Percentiles rank a stretch among this genome's conserved stretches.
Evolutionary conservation across 768 basidiomycete genomes (phyloP).

Genomic region (Auricularia sp.): DNA sequence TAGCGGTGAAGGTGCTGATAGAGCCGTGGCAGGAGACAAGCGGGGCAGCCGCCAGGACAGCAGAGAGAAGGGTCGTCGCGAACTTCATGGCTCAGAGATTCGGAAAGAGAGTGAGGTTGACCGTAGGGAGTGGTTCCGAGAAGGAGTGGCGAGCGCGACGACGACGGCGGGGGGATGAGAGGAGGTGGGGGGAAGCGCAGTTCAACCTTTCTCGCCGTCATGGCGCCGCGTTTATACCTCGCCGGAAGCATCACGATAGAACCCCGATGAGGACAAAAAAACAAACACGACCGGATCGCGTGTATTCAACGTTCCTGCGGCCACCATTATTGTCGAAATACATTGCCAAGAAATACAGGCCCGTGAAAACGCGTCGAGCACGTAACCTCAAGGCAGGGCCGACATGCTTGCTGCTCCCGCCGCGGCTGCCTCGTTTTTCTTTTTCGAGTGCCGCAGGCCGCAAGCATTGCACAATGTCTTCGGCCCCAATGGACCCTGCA

Average conservation of each 20-base stretch:
- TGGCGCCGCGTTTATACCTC: too few species aligned
- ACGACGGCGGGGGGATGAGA: background rate
- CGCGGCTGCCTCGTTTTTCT: constrained; percentile 26
- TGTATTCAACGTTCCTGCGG: too few species aligned
- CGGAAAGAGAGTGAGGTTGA: background rate
- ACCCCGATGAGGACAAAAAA: too few species aligned
- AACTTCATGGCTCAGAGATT: background rate
- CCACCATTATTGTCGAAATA: too few species aligned
- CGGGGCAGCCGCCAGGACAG: background rate
- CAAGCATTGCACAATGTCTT: constrained; percentile 99
- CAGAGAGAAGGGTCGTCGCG: background rate
- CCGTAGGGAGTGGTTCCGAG: background rate
- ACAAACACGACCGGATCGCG: too few species aligned
- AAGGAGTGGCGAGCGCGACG: background rate
- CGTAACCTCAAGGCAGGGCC: background rate
- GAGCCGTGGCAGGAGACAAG: background rate
- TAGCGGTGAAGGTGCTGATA: background rate
- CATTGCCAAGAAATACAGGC: background rate
- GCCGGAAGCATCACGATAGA: too few species aligned
- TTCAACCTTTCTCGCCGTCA: background rate
- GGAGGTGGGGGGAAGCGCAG: background rate
- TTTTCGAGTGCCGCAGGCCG: constrained; percentile 50
- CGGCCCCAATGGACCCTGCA: constrained; percentile 77
- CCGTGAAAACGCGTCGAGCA: background rate
- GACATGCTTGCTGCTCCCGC: background rate